These are phyloP conservation scores for Didymella lethalis DNA, from an alignment of 2,329 filamentous ascomycete genomes.

Conservation along the genomic window DNA sequence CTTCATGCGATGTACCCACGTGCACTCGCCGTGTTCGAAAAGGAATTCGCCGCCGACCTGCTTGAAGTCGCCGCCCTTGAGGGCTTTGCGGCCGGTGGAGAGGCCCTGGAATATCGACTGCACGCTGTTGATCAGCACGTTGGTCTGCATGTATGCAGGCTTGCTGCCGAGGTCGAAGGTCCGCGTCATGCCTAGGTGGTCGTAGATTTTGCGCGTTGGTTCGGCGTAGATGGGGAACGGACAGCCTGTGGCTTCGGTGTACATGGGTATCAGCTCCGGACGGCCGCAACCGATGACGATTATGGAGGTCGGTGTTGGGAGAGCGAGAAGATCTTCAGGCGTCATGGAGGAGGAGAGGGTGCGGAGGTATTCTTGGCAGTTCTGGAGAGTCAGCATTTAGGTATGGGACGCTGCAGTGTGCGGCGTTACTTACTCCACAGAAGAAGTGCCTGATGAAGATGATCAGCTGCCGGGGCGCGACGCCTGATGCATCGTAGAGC, in stretches of 20 bases:
- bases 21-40: slow-evolving; percentile 74
- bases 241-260: slow-evolving; percentile 68
- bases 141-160: slow-evolving; percentile 71
- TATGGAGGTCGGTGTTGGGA: slow-evolving; percentile 67
- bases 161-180: slow-evolving; percentile 67
- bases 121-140: slow-evolving; percentile 56
- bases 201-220: slow-evolving; percentile 71
- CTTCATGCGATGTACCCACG: slow-evolving; percentile 84
- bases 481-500: slow-evolving; percentile 46
- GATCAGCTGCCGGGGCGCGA: slow-evolving; percentile 64
- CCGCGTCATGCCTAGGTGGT: slow-evolving; percentile 71
- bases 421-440: slow-evolving; percentile 70
- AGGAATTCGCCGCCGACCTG: slow-evolving; percentile 82
- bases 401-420: not conserved
- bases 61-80: slow-evolving; percentile 70
- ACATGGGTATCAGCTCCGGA: slow-evolving; percentile 71
- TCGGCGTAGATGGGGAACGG: slow-evolving; percentile 81
- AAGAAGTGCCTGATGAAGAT: slow-evolving; percentile 84
- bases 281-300: slow-evolving; percentile 77
- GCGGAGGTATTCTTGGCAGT: slow-evolving; percentile 78
- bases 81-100: slow-evolving; percentile 65
- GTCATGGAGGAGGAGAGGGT: slow-evolving; percentile 66
- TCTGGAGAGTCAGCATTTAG: slow-evolving; percentile 56
- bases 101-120: slow-evolving; percentile 68
- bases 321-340: slow-evolving; percentile 52